Conservation (phyloP, 2,329 filamentous ascomycete genomes). For the Emmonsia crescens region DNA sequence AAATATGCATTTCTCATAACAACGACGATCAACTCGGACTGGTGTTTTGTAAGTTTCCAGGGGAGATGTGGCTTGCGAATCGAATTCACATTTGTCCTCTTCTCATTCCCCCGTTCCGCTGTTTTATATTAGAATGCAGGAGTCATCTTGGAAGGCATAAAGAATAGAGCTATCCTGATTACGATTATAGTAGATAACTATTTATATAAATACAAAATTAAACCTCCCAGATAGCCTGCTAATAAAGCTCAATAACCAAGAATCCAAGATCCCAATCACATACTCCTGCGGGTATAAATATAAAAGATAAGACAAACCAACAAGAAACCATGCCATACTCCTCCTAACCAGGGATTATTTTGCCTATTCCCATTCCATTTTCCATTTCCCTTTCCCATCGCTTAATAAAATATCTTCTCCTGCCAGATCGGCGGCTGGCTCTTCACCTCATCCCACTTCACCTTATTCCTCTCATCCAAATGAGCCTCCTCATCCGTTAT, state of each 20-base stretch:
- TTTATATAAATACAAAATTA: not conserved
- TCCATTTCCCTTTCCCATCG: too few relatives aligned
- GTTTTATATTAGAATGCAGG: too few relatives aligned
- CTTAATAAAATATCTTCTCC: constrained; percentile 41
- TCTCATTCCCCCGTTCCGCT: too few relatives aligned
- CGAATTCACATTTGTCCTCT: not conserved
- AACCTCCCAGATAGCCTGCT: not conserved
- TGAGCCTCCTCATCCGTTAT: constrained; percentile 69
- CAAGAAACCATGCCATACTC: too few relatives aligned
- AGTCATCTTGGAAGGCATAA: not conserved
- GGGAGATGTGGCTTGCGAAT: not conserved
- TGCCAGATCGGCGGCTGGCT: constrained; percentile 47
- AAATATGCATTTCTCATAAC: too few relatives aligned
- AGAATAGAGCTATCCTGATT: not conserved
- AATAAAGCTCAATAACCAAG: not conserved
- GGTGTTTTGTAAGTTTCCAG: not conserved
- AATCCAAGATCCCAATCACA: not conserved
- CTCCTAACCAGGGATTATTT: not conserved
- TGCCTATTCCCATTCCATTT: not conserved
- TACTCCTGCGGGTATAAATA: not conserved
- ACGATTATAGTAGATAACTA: not conserved
- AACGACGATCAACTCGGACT: not conserved
- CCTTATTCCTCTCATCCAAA: constrained; percentile 58
- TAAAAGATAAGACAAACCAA: not conserved
- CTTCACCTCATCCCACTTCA: constrained; percentile 49